Base-by-base conservation (phyloP, 257 asterid species). In the Buddleja alternifolia region DNA sequence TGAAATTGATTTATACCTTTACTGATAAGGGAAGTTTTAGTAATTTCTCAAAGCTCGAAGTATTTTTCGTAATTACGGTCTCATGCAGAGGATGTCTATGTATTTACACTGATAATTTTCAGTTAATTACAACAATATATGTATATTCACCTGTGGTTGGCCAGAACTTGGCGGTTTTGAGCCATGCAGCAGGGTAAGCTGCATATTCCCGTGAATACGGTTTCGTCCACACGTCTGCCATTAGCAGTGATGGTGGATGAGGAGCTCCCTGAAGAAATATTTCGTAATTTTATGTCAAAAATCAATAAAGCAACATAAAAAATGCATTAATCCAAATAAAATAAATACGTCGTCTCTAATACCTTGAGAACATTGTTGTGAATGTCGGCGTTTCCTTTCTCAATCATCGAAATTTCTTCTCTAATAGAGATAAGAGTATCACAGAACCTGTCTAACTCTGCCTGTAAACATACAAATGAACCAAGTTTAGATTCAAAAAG, bases 141-240 rank as follows among this genome's bases (percentile, higher is more conserved):
- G 25, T 15, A 14, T 23, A n/a, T 78, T 63, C 12, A 90, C 97
- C 96, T 74, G 96, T 90, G 55, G 94, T 76, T 52, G 98, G 98
- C 97, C 98, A 93, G 87, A 93, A 93, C 84, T 93, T 93, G 60
- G 97, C 95, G 69, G 85, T 61, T 82, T 85, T 86, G 77, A 93
- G 97, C 98, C 98, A 93, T 25, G 93, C 55, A 63, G 95, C 98
- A 58, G 98, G 98, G 86, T 81, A 93, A 50, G 98, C 98, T 53
- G 98, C 98, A 68, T 88, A 90, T 78, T 93, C 98, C 62, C 98
- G 84, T 14, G 98, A 83, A 78, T 94, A 94, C 7, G 99, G 99
- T 69, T 87, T 94, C 32, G 90, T 80, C 99, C 99, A 94, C 60
- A 79, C 83, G 74, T 94, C 96, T 0, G 97, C 99, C 99, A 94